Conservation (phyloP, 495 filamentous ascomycete species). For the Talaromyces trachyspermus region DNA sequence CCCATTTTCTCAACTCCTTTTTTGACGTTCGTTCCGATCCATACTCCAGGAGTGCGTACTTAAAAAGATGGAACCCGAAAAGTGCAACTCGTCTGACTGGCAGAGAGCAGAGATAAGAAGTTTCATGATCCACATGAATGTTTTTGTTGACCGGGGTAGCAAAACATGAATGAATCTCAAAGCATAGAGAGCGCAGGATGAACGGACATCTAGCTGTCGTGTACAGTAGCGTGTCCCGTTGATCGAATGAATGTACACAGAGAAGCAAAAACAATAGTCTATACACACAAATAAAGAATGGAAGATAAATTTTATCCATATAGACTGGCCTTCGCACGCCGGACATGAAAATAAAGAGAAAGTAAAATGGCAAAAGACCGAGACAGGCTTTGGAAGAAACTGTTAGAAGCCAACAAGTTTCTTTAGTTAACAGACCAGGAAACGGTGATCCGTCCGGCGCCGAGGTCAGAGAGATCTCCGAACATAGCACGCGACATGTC, state of each 20-base stretch:
- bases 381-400: not conserved
- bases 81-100: constrained; percentile 5
- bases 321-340: no score
- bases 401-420: not conserved
- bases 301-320: no score
- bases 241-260: constrained; percentile 2
- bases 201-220: no score
- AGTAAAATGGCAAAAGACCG: constrained; percentile 4
- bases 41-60: no score
- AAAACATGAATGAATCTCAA: constrained; percentile 6
- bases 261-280: constrained; percentile 6
- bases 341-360: no score
- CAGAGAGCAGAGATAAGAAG: not conserved
- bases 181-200: not conserved
- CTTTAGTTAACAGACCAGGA: constrained; percentile 4
- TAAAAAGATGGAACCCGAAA: not conserved
- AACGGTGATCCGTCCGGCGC: constrained; percentile 23
- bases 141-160: not conserved
- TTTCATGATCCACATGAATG: constrained; percentile 6
- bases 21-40: no score
- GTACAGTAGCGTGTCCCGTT: no score
- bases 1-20: no score
- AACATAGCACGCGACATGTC: constrained; percentile 42
- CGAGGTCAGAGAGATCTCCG: constrained; percentile 21
- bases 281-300: constrained; percentile 5